Base-by-base conservation (phyloP, 2,329 filamentous ascomycete species). In the Botrytis porri region DNA sequence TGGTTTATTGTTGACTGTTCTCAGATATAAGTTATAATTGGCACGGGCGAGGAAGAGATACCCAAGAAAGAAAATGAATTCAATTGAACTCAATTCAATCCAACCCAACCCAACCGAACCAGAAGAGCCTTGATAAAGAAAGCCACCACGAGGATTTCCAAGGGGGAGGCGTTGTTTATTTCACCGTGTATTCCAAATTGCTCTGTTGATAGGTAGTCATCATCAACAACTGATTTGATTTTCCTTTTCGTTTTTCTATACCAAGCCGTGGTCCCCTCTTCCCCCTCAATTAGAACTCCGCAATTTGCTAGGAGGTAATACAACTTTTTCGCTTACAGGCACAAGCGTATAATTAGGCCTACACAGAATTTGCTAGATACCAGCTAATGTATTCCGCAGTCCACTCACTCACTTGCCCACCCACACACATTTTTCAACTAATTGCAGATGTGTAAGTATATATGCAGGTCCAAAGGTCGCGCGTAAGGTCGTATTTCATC, bases 401-500 rank as follows among this genome's bases (percentile, higher is more conserved):
- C 48, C 48, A 51, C 25, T 51, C 48, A 16, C 25, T 54, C 35
- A 67, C 35, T 29, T 67, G 32, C 4, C 25, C 48, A 67, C 7
- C 25, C 25, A 32, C 37, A 57, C 63, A 51, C 29, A 64, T 64
- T 41, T 1, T 35, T 35, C 1, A 65, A 25, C 43, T 65, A 65
- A 22, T 48, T 65, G 63, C 63, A 65, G 22, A 39, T 54, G 18
- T 57, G 18, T 41, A 67, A 7, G 16, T 32, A 54, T 22, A 37
- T 48, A 65, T 65, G 64, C 64, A 67, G 64, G 48, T 67, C 64
- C 64, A 37, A 54, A 54, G 43, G 25, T 29, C 29, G 64, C 45
- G 48, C 64, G 48, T 57, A 67, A 43, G 61, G 61, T 43, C 37
- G 61, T 63, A 63, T 32, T 32, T n/a, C 32, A 67, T 67, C 64